These are phyloP conservation scores for Lepidium didymum DNA, from an alignment of 345 rosid species.

Conservation along the genomic window DNA sequence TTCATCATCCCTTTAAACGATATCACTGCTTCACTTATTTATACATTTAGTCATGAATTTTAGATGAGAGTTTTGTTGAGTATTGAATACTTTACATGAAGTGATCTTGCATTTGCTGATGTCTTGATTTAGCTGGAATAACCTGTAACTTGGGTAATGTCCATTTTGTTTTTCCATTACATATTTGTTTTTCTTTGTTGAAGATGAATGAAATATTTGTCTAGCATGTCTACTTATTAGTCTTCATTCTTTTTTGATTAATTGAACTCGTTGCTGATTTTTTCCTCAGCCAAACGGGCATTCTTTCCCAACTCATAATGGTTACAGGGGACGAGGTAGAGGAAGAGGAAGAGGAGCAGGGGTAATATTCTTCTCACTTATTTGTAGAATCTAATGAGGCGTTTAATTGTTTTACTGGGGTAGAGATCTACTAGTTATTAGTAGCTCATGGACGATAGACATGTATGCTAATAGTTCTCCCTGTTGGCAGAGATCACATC, in stretches of 20 bases:
- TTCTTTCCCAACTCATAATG: conserved; percentile 44
- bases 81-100: background rate
- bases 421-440: background rate
- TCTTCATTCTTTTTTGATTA: conserved; percentile 10
- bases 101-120: conserved; percentile 3
- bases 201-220: background rate
- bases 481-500: conserved; percentile 37
- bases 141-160: background rate
- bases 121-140: background rate
- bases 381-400: background rate
- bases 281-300: conserved; percentile 55
- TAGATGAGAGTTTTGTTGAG: background rate
- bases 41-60: background rate
- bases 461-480: background rate
- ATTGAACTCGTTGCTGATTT: background rate
- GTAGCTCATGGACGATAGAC: background rate
- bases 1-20: background rate
- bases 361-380: conserved; percentile 41
- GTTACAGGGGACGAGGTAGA: conserved; percentile 66
- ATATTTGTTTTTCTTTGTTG: background rate
- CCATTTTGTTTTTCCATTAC: background rate
- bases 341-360: conserved; percentile 89
- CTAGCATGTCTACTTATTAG: background rate
- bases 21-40: background rate
- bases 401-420: background rate